Base-by-base conservation (phyloP, 176 grass and related monocot species). In the Zea luxurians region DNA sequence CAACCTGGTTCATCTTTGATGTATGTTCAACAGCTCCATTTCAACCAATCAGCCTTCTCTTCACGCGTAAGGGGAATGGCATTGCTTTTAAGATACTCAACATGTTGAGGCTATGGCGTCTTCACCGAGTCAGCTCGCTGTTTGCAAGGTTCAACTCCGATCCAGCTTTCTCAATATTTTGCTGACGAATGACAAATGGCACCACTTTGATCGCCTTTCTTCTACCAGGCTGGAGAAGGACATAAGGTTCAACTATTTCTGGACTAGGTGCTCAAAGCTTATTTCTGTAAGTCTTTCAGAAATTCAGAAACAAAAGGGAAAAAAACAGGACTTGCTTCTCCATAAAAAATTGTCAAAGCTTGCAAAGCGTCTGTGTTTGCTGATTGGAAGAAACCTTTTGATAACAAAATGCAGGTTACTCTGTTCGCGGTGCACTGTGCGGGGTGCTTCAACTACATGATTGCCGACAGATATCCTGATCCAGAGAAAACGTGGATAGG, bases 231-330 rank as follows among this genome's bases (percentile, higher is more conserved):
- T 99, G 79, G 96, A 99, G 90, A 99, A 99, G 68, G 89, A 99
- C 73, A 99, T 99, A 75, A 76, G 91, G 54, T 92, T 99, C 85
- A 99, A 99, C 80, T 99, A 99, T 90, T 99, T 99, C 83, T 99
- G 92, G 96, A 95, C 86, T 52, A 87, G 96, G 66, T 95, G 92
- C 90, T 92, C 90, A 86, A 99, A 99, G 65, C 92, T 95, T 73
- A 87, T 92, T 60, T 86, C 82, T 71, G 92, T 99, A 87, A 92
- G 91, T 80, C 21, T 83, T 77, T 83, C 70, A 38, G 64, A 73
- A 17, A 65, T n/a, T 40, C 17, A 78, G 37, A 12, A 78, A 67
- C 74, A 46, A 34, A 57, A 27, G n/a, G n/a, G 1, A 27, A 27
- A 27, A 27, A 27, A 83, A 55, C 37, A 78, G 47, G 68, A 61